Percentiles rank a stretch among this genome's conserved stretches.
Evolutionary conservation across 2,329 filamentous ascomycete genomes (phyloP).

Genomic region (Nemania sp.): DNA sequence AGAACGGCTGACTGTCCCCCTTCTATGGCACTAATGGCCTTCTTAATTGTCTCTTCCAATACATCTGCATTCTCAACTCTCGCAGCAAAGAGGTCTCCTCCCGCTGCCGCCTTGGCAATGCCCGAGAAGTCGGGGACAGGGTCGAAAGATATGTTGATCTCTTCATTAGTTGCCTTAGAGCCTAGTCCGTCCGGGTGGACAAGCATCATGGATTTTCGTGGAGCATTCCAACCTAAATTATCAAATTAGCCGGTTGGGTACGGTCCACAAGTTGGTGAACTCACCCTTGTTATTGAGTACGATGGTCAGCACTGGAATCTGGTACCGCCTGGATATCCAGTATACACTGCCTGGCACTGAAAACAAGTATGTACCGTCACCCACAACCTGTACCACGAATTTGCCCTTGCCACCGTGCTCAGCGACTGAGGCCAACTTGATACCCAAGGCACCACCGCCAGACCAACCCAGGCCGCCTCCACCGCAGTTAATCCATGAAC

Average conservation of each 20-base stretch:
- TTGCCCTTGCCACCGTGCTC: constrained; percentile 57
- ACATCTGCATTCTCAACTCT: constrained; percentile 60
- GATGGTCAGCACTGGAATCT: constrained; percentile 66
- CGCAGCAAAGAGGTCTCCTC: constrained; percentile 64
- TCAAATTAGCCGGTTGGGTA: constrained; percentile 16
- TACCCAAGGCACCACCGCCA: constrained; percentile 62
- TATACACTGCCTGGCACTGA: constrained; percentile 66
- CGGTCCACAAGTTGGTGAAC: constrained; percentile 23
- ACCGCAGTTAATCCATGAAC: constrained; percentile 66
- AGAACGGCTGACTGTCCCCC: constrained; percentile 65
- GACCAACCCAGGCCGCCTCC: constrained; percentile 67
- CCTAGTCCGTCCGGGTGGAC: constrained; percentile 70
- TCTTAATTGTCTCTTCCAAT: constrained; percentile 60
- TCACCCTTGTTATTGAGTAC: constrained; percentile 68
- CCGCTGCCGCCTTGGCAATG: constrained; percentile 70
- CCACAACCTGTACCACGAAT: constrained; percentile 68
- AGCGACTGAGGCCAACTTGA: constrained; percentile 60
- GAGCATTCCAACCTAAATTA: constrained; percentile 67
- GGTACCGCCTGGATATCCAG: constrained; percentile 67
- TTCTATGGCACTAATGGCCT: constrained; percentile 64
- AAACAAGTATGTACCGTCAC: constrained; percentile 69
- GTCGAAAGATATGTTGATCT: constrained; percentile 71
- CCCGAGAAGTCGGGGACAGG: constrained; percentile 70
- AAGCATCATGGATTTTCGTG: constrained; percentile 66
- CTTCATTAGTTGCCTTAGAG: constrained; percentile 68